Percentiles rank a stretch among this genome's conserved stretches.
These are phyloP conservation scores for Lichtheimia hyalospora DNA, from an alignment of 371 early-diverging fungal genomes.

Conservation along the genomic window DNA sequence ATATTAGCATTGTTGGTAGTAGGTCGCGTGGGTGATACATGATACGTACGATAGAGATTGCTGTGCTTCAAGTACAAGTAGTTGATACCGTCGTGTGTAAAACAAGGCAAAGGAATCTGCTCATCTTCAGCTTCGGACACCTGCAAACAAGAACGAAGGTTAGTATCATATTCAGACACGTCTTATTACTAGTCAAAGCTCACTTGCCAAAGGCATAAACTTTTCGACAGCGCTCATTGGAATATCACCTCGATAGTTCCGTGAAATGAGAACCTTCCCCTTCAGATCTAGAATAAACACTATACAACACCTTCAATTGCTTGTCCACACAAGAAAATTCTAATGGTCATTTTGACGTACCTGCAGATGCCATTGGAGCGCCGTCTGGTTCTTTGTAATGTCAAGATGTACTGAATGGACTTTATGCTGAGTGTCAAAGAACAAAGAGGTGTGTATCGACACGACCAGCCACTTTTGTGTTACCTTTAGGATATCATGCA, in stretches of 20 bases:
- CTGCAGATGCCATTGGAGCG: slow-evolving; percentile 26
- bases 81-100: slow-evolving; percentile 93
- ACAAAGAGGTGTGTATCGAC: too few species aligned
- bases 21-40: too few species aligned
- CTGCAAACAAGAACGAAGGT: slow-evolving; percentile 8
- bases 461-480: too few species aligned
- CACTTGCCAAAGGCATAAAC: slow-evolving; percentile 89
- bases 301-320: not conserved
- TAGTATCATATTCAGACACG: too few species aligned
- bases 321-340: too few species aligned
- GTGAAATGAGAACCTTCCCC: slow-evolving; percentile 94
- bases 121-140: slow-evolving; percentile 91
- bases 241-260: slow-evolving; percentile 84
- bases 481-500: too few species aligned
- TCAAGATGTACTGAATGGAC: too few species aligned
- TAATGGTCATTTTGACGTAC: not conserved
- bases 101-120: slow-evolving; percentile 86
- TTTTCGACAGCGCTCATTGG: slow-evolving; percentile 94
- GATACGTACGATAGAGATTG: slow-evolving; percentile 87
- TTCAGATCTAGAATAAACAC: slow-evolving; percentile 92
- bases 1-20: too few species aligned
- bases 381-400: too few species aligned
- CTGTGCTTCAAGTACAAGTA: slow-evolving; percentile 94
- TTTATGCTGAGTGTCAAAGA: too few species aligned
- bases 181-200: not conserved